Base-by-base conservation (phyloP, 305 asterid genomes). In the Plantago coronopus region DNA sequence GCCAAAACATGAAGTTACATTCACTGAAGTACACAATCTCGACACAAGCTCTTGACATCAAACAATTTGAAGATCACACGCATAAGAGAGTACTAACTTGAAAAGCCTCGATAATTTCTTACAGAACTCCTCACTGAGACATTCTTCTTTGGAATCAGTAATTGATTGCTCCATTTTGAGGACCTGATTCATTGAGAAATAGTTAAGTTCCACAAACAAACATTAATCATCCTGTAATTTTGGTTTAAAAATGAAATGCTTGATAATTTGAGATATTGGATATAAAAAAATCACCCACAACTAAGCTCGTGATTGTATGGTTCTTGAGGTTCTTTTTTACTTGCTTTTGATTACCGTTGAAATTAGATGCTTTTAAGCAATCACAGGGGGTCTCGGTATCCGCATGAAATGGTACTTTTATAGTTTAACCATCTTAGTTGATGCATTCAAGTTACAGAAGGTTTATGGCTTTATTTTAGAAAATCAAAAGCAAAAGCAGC, bases 61-160 rank as follows among this genome's bases (percentile, higher is more conserved):
- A 40, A 37, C 12, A 60, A 5, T 31, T 40, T 58, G 5, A 46
- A 53, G 34, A 45, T 17, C 57, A 18, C 17, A 22, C 38, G 58
- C 47, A 54, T 25, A 56, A 59, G 34, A 19, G 43, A 62, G 55
- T 10, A 45, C 83, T 80, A 75, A 85, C 97, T 74, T 91, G 79
- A 91, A 85, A 61, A 56, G 65, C 54, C 71, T 68, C 23, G 95
- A 89, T 74, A 83, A 58, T 67, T 91, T 85, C 81, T 86, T 88
- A 64, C 78, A 85, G 70, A 76, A 75, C 65, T 71, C 78, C 7
- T 72, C 80, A 38, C 81, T 85, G 53, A 74, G 62, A 55, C 70
- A 58, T 48, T 72, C 70, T 62, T 82, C 89, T 62, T 57, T 68
- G 29, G 53, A 72, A 38, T 70, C 82, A 48, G 53, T 19, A 49